These are phyloP conservation scores for Erodium texanum DNA, from an alignment of 441 rosid genomes.

Conservation along the genomic window DNA sequence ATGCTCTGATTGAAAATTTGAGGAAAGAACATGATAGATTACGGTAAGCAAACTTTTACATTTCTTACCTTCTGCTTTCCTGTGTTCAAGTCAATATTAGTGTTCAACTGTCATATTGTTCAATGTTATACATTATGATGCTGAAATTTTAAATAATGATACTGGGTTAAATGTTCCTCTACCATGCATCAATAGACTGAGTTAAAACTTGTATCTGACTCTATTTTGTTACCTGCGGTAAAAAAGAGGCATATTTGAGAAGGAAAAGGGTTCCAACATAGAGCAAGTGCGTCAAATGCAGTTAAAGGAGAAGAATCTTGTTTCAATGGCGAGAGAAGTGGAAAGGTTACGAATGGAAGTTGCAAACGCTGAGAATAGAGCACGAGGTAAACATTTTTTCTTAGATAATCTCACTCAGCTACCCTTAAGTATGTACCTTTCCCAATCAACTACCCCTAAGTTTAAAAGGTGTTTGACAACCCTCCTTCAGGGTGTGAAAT, in stretches of 20 bases:
- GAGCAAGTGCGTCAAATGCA: conserved; percentile 50
- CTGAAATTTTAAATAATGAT: not conserved
- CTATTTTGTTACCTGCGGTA: conserved; percentile 2
- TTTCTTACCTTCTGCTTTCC: conserved; percentile 1
- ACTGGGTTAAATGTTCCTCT: not conserved
- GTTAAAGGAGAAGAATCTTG: conserved; percentile 51
- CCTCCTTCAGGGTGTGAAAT: too few species aligned
- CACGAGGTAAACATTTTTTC: conserved; percentile 28
- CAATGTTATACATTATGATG: not conserved
- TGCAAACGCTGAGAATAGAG: conserved; percentile 31
- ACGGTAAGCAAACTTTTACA: conserved; percentile 37
- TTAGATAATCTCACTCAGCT: too few species aligned
- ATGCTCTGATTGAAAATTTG: conserved; percentile 50
- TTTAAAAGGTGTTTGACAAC: too few species aligned
- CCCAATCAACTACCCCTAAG: too few species aligned
- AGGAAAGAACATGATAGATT: conserved; percentile 51
- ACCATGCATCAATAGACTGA: too few species aligned
- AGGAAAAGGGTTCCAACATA: conserved; percentile 55
- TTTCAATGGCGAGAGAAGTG: conserved; percentile 53
- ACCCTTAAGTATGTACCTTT: too few species aligned
- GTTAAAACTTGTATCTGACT: conserved; percentile 7
- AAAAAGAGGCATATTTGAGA: conserved; percentile 47
- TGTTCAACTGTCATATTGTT: not conserved
- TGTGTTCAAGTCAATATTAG: not conserved
- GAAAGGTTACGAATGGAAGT: conserved; percentile 51